Base-by-base conservation (phyloP, 2,329 filamentous ascomycete genomes). In the Calonectria leucothoes region DNA sequence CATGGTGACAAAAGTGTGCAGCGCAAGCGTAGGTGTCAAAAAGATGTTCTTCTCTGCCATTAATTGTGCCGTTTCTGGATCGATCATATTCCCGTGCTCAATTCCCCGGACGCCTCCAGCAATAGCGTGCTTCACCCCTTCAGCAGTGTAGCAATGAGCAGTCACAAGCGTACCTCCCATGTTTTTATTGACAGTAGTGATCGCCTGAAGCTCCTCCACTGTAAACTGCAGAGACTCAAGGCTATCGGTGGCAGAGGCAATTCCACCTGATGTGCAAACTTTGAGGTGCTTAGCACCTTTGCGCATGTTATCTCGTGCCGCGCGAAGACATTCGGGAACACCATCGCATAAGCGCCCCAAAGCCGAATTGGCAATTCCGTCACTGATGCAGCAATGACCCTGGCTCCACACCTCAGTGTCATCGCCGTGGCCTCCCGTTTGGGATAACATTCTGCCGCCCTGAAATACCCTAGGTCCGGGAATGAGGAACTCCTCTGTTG, bases 201-300 rank as follows among this genome's bases (percentile, higher is more conserved):
- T 90, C 6, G 90, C 89, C 48, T 82, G 82, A 68, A 92, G 88
- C 82, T 92, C 91, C 42, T 87, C 88, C 0, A 86, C 82, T 0
- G 89, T 89, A 81, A 92, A 92, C 78, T 92, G 91, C 17, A 88
- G 81, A 76, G 88, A 86, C 10, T 88, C 86, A 14, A 92, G 82
- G 48, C 82, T 83, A 77, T 92, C 91, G 0, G 89, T 91, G 0
- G 89, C 89, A 14, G 86, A 89, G 0, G 88, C 86, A 1, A 92
- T 90, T 11, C 91, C 91, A 1, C 91, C 90, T 6, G 86, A 86
- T 0, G 85, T 85, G 89, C 92, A 92, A 74, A 93, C 90, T 81
- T 92, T 92, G 81, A 93, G 87, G 76, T 92, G 92, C 77, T 92
- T 89, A 0, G 89, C 88, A 2, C 91, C 91, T 11, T 84, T 84